Evolutionary conservation across 441 rosid genomes (phyloP).

Genomic region (Pelargonium australe): DNA sequence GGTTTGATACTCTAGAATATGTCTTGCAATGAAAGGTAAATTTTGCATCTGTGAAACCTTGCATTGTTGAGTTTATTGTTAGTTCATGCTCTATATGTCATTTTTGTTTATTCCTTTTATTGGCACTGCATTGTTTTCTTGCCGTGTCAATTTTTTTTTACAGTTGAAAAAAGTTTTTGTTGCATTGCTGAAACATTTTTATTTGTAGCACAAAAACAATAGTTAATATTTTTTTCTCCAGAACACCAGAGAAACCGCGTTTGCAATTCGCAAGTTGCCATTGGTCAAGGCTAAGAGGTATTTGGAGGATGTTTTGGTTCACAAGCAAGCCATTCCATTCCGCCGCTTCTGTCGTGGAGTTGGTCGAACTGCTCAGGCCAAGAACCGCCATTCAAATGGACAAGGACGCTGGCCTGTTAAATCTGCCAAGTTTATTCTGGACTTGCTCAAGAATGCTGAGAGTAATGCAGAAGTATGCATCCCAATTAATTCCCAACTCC

Average conservation of each 20-base stretch:
- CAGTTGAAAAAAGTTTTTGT: background rate
- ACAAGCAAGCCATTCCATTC: slow-evolving; percentile 97
- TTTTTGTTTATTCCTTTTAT: no score
- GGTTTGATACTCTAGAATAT: no score
- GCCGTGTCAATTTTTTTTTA: no score
- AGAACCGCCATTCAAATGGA: slow-evolving; percentile 81
- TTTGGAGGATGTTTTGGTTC: slow-evolving; percentile 89
- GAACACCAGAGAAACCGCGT: slow-evolving; percentile 93
- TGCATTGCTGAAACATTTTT: background rate
- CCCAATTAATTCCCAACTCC: no score
- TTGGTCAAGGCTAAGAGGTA: slow-evolving; percentile 87
- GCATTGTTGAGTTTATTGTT: no score
- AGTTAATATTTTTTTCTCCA: slow-evolving; percentile 8
- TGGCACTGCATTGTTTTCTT: no score
- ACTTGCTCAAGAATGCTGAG: slow-evolving; percentile 88
- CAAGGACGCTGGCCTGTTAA: slow-evolving; percentile 59
- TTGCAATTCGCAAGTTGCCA: slow-evolving; percentile 64
- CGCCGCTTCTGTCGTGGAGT: slow-evolving; percentile 88
- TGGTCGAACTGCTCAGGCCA: slow-evolving; percentile 96
- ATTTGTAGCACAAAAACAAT: background rate
- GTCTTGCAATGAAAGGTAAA: no score
- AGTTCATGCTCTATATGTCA: no score
- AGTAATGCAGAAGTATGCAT: slow-evolving; percentile 76
- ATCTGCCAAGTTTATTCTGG: slow-evolving; percentile 76
- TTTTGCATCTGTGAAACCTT: no score